Evolutionary conservation across 1,139 yeast genomes (phyloP).

Genomic region (Zygoascus hellenicus): DNA sequence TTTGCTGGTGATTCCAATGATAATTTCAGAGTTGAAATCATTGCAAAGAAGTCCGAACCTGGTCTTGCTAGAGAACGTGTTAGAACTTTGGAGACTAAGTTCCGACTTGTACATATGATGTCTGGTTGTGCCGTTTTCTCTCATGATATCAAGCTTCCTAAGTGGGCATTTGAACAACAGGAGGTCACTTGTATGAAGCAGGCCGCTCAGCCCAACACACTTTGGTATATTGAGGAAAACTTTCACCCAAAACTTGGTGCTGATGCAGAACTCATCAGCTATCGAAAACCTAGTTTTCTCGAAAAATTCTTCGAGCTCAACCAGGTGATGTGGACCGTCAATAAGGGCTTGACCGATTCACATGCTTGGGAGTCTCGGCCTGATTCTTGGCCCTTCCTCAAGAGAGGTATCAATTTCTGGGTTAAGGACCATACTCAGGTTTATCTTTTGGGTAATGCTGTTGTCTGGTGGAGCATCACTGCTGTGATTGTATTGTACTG

Average conservation of each 20-base stretch:
- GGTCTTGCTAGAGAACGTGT: conserved; percentile 58
- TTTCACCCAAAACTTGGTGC: conserved; percentile 34
- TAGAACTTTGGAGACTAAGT: conserved; percentile 74
- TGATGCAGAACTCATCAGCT: conserved; percentile 52
- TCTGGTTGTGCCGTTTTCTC: conserved; percentile 88
- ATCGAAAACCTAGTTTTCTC: conserved; percentile 58
- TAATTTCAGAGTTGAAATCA: conserved; percentile 87
- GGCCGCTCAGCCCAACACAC: conserved; percentile 66
- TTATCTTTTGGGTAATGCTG: conserved; percentile 85
- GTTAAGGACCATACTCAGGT: conserved; percentile 67
- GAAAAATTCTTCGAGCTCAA: conserved; percentile 74
- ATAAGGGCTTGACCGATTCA: conserved; percentile 75
- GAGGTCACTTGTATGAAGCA: conserved; percentile 90
- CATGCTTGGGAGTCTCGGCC: conserved; percentile 90
- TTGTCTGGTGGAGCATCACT: conserved; percentile 85
- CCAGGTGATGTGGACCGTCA: conserved; percentile 85
- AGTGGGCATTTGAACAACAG: conserved; percentile 95
- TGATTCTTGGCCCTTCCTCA: conserved; percentile 78
- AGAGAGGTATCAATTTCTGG: conserved; percentile 97
- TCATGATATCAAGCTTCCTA: conserved; percentile 78
- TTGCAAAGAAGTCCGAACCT: conserved; percentile 48
- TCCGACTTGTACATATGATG: conserved; percentile 85
- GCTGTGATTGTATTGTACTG: conserved; percentile 50
- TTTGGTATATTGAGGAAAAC: conserved; percentile 88
- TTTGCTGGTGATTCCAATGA: conserved; percentile 95